These are phyloP conservation scores for Corynascus novoguineensis DNA, from an alignment of 495 filamentous ascomycete species.

Conservation along the genomic window DNA sequence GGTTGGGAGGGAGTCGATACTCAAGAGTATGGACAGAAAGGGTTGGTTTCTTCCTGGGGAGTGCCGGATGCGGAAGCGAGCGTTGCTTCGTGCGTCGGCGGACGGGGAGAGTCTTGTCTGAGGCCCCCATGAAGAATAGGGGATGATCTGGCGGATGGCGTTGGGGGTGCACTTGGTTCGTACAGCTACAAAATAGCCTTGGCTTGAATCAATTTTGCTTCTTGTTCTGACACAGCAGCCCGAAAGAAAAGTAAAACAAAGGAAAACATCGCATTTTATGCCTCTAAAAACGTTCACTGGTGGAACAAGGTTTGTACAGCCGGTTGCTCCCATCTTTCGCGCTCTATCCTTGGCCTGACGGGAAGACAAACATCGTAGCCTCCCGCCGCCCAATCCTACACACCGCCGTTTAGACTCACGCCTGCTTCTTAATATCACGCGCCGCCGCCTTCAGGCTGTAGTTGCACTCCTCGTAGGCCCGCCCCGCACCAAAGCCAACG, in stretches of 20 bases:
- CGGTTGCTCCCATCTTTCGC: background rate
- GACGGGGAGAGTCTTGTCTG: background rate
- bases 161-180: background rate
- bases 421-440: slow-evolving; percentile 44
- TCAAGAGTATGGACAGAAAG: background rate
- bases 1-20: background rate
- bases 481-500: slow-evolving; percentile 87
- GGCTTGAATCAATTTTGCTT: slow-evolving; percentile 10
- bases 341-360: background rate
- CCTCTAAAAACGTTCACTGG: slow-evolving; percentile 22
- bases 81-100: background rate
- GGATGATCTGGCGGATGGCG: background rate
- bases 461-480: slow-evolving; percentile 93
- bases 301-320: slow-evolving; percentile 25
- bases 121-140: too few relatives aligned
- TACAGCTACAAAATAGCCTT: slow-evolving; percentile 5
- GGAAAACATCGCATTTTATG: slow-evolving; percentile 21
- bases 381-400: background rate
- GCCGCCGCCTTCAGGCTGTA: slow-evolving; percentile 53
- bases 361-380: background rate
- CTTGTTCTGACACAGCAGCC: background rate
- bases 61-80: background rate
- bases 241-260: slow-evolving; percentile 9
- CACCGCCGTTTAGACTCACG: slow-evolving; percentile 18
- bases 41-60: background rate